A percentile compares a stretch with the other conserved stretches of the same genome.
Conservation (phyloP, 306 rosid species). For the Dalbergia cochinchinensis region DNA sequence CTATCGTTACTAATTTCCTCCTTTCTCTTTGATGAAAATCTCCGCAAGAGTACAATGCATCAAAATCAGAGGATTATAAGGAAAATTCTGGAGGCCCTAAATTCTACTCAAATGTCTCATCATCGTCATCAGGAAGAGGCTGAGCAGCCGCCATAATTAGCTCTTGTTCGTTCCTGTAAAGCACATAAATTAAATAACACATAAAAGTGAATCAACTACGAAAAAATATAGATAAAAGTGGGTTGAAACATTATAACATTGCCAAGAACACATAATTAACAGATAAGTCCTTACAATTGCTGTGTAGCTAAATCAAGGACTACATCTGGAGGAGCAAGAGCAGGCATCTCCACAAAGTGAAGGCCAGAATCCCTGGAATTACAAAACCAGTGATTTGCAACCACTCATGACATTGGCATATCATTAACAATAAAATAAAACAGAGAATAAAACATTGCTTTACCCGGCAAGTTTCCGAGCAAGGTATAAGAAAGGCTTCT, state of each 20-base stretch:
- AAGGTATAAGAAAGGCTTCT: conserved; percentile 81
- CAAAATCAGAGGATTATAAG: conserved; percentile 1
- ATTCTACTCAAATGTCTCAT: conserved; percentile 57
- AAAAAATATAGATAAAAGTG: not conserved
- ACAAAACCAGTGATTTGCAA: conserved; percentile 4
- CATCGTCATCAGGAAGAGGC: conserved; percentile 81
- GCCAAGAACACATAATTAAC: not conserved
- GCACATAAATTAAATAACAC: not conserved
- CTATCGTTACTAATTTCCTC: not conserved
- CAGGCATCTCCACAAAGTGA: conserved; percentile 85
- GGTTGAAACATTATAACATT: not conserved
- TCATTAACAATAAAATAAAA: not conserved
- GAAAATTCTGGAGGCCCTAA: conserved; percentile 1
- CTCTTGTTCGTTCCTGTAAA: conserved; percentile 70
- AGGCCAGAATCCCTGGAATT: conserved; percentile 62
- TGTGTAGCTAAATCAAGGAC: conserved; percentile 67
- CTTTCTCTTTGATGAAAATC: conserved; percentile 30
- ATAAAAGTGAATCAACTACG: conserved; percentile 7
- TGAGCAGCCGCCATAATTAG: conserved; percentile 60
- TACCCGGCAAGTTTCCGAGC: conserved; percentile 89
- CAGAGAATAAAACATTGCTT: not conserved
- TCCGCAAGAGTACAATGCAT: conserved; percentile 25
- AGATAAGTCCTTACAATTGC: conserved; percentile 51
- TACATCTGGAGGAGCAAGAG: conserved; percentile 86
- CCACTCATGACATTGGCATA: conserved; percentile 8